phyloP scores from a whole-genome alignment of 2,329 filamentous ascomycete species.

The Botrytis medusae region DNA sequence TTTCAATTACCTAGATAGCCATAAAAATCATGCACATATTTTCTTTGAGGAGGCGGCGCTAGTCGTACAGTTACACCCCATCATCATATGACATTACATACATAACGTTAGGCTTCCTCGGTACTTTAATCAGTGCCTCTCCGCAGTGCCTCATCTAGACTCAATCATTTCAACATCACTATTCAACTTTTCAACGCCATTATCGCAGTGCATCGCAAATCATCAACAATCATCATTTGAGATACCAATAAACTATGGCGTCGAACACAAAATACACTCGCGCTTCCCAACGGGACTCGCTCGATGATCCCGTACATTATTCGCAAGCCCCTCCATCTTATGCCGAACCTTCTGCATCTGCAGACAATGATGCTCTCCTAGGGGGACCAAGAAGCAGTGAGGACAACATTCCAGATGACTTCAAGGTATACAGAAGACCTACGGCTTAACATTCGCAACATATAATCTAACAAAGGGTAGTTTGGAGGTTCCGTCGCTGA shows the following conservation, averaged over 20 bases:
- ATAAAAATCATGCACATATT: neutral
- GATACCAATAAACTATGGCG: conserved; percentile 53
- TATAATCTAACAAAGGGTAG: conserved; percentile 45
- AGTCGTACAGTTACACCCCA: neutral
- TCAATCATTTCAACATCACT: neutral
- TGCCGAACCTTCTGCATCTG: conserved; percentile 56
- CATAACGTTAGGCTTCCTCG: conserved; percentile 8
- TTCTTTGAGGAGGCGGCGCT: conserved; percentile 1
- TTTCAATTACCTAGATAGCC: neutral
- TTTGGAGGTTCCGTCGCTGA: conserved; percentile 93
- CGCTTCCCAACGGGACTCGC: conserved; percentile 82
- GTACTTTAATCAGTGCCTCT: neutral
- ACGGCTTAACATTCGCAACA: neutral
- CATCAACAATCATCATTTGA: neutral
- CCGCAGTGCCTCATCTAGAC: neutral
- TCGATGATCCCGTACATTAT: conserved; percentile 66
- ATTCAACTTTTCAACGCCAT: neutral
- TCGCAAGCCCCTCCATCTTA: conserved; percentile 83
- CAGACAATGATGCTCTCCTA: conserved; percentile 52
- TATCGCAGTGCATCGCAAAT: conserved; percentile 2
- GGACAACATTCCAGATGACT: conserved; percentile 94
- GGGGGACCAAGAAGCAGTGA: conserved; percentile 74
- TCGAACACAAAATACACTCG: conserved; percentile 78
- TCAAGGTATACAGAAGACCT: conserved; percentile 64
- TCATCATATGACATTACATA: conserved; percentile 6